Percentiles rank a stretch among this genome's conserved stretches.
Evolutionary conservation across 169 alveolate species (phyloP).

Genomic region (Babesia caballi): DNA sequence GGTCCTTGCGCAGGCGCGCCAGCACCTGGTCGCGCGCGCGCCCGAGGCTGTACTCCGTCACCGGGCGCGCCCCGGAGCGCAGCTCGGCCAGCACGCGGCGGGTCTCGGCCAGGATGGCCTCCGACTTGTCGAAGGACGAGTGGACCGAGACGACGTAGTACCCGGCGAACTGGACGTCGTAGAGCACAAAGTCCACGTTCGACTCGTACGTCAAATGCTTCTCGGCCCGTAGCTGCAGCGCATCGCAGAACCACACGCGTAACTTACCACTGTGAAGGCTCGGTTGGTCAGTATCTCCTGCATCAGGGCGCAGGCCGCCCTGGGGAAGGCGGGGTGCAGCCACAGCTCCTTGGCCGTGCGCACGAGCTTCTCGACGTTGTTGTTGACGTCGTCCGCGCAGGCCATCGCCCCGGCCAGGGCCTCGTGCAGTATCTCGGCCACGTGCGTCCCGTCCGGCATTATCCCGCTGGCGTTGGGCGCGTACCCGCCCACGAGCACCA

Average conservation of each 20-base stretch:
- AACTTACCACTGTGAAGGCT: conserved; percentile 48
- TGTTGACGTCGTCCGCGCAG: background rate
- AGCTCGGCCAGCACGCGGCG: conserved; percentile 56
- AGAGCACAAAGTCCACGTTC: conserved; percentile 74
- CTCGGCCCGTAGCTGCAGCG: conserved; percentile 72
- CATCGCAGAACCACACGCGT: background rate
- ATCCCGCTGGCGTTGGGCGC: conserved; percentile 80
- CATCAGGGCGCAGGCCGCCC: conserved; percentile 59
- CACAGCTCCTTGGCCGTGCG: conserved; percentile 47
- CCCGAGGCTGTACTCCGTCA: conserved; percentile 17
- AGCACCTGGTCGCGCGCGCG: conserved; percentile 42
- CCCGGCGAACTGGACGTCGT: conserved; percentile 78
- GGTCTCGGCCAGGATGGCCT: conserved; percentile 64
- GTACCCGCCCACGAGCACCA: conserved; percentile 77
- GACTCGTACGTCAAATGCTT: conserved; percentile 83
- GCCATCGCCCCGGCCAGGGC: conserved; percentile 29
- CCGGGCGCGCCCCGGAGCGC: conserved; percentile 21
- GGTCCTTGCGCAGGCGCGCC: conserved; percentile 25
- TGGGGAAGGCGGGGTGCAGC: conserved; percentile 66
- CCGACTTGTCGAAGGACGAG: conserved; percentile 71
- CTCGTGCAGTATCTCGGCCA: conserved; percentile 50
- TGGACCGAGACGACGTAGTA: conserved; percentile 74
- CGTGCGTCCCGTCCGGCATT: conserved; percentile 75
- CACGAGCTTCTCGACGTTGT: conserved; percentile 31
- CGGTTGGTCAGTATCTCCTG: conserved; percentile 44